These are phyloP conservation scores for Candida quercuum DNA, from an alignment of 805 yeast species.

Conservation along the genomic window DNA sequence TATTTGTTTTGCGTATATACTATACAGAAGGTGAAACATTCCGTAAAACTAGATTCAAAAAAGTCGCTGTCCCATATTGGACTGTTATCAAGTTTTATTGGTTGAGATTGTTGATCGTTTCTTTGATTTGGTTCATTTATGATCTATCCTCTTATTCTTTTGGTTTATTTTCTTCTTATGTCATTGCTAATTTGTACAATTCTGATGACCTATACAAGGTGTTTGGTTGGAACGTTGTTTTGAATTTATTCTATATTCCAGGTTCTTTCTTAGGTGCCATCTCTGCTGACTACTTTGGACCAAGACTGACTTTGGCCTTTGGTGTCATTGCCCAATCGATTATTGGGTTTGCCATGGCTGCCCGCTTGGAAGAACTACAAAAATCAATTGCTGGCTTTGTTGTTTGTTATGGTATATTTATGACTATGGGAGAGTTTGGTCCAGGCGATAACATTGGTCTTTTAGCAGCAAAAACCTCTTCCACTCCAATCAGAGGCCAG, in stretches of 20 bases:
- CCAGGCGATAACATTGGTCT: constrained; percentile 92
- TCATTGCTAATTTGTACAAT: constrained; percentile 52
- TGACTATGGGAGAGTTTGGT: constrained; percentile 87
- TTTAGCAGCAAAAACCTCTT: constrained; percentile 78
- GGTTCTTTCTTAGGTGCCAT: constrained; percentile 88
- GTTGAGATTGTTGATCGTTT: constrained; percentile 66
- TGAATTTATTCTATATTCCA: constrained; percentile 84
- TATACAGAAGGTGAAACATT: constrained; percentile 72
- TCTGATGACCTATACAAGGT: constrained; percentile 61
- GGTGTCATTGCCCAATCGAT: constrained; percentile 74
- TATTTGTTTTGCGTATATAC: constrained; percentile 72
- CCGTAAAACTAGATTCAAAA: constrained; percentile 63
- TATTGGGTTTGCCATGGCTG: constrained; percentile 83
- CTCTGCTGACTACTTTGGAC: constrained; percentile 85
- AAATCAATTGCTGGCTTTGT: constrained; percentile 71
- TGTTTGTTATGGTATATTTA: constrained; percentile 83
- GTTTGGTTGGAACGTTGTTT: constrained; percentile 90
- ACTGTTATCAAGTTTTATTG: constrained; percentile 75
- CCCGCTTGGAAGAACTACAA: constrained; percentile 48
- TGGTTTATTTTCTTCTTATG: constrained; percentile 75
- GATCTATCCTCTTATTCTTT: constrained; percentile 86
- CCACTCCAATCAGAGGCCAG: constrained; percentile 86
- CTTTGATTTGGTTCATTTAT: constrained; percentile 86
- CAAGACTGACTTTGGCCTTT: constrained; percentile 64
- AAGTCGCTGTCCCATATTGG: constrained; percentile 58